Conservation (phyloP, 1,139 yeast species). For the Yamadazyma buinensis region DNA sequence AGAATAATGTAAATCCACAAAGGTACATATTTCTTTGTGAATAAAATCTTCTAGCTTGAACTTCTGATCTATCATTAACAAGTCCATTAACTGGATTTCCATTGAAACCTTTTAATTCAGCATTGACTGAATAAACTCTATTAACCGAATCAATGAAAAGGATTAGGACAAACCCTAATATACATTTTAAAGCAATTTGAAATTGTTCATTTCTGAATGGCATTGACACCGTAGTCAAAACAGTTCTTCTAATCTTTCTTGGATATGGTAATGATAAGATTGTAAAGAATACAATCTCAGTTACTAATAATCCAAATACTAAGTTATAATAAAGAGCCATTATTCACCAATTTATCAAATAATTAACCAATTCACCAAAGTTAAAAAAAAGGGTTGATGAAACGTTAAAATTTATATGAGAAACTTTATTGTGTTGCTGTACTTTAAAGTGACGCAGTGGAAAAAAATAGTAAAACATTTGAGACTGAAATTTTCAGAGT, state of each 20-base stretch:
- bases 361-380: no score
- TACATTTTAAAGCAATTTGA: constrained; percentile 75
- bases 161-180: constrained; percentile 78
- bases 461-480: no score
- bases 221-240: constrained; percentile 58
- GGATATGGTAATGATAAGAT: constrained; percentile 86
- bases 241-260: constrained; percentile 62
- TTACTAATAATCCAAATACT: constrained; percentile 69
- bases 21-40: constrained; percentile 96
- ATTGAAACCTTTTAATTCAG: constrained; percentile 45
- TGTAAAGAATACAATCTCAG: constrained; percentile 81
- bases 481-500: no score
- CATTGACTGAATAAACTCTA: constrained; percentile 69
- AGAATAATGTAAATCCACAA: constrained; percentile 91
- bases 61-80: constrained; percentile 64
- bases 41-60: constrained; percentile 87
- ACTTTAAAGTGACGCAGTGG: no score
- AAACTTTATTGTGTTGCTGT: no score
- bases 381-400: no score
- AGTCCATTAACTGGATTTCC: constrained; percentile 19
- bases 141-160: constrained; percentile 87
- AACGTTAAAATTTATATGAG: no score
- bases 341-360: no score
- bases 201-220: constrained; percentile 73
- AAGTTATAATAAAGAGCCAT: constrained; percentile 76